Base-by-base conservation (phyloP, 2,329 filamentous ascomycete genomes). In the Diplodia seriata region DNA sequence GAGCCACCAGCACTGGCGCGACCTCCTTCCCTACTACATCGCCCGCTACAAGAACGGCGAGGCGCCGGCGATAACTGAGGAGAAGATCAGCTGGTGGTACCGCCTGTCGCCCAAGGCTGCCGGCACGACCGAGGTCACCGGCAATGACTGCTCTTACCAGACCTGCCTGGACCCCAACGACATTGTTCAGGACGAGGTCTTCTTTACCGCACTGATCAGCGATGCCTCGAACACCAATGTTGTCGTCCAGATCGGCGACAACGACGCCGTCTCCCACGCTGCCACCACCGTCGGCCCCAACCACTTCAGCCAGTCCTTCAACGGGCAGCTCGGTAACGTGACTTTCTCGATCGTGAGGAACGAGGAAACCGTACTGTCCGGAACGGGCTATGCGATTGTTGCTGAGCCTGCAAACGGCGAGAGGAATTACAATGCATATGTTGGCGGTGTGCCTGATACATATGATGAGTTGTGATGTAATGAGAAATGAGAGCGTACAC, bases 1-100 rank as follows among this genome's bases (percentile, higher is more conserved):
- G 74, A 80, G 82, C 4, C 86, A 88, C 73, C 81, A 84, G 38
- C 81, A 77, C 43, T 87, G 84, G 81, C 80, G 82, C 29, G 79
- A 79, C 38, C 73, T 83, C 7, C 74, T 86, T 1, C 84, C 85
- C 2, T 84, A 82, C 70, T 82, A 83, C 72, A 85, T 86, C 71
- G 75, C 78, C 18, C 80, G 80, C 29, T 86, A 84, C 76, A 86
- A 86, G 73, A 78, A 78, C 18, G 79, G 74, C 26, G 71, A 74
- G 15, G 71, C 76, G 14, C 59, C 59, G 2, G 69, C 74, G 26
- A 66, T 78, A 53, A 72, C 67, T 8, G 66, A 70, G 5, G 68
- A 83, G 68, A 77, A 73, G 5, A 75, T 82, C 5, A 73, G 79
- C 2, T 80, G 77, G 53, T 84, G 82, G 82, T 84, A 84, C 70